Evolutionary conservation across 2,329 filamentous ascomycete genomes (phyloP).

Genomic region (Epichloe sp.): DNA sequence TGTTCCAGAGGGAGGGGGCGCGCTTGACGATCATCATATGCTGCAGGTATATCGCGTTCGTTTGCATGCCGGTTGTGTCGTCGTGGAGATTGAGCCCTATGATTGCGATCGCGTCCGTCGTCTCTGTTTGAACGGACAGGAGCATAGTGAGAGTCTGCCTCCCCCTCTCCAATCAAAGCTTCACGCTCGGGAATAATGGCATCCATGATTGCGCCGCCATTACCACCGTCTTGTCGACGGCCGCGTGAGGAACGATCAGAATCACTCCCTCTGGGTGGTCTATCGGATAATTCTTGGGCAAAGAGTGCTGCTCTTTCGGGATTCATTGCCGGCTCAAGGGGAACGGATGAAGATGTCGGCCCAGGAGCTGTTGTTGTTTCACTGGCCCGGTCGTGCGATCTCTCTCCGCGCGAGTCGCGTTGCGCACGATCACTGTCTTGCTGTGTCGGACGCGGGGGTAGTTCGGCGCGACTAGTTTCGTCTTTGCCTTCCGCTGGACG

Average conservation of each 20-base stretch:
- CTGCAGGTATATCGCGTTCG: conserved; percentile 20
- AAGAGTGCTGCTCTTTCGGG: conserved; percentile 41
- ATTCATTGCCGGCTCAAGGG: conserved; percentile 37
- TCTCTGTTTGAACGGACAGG: conserved; percentile 28
- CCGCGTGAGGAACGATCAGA: conserved; percentile 16
- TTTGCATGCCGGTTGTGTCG: conserved; percentile 20
- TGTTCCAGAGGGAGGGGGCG: conserved; percentile 26
- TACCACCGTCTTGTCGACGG: conserved; percentile 13
- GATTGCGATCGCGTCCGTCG: conserved; percentile 28
- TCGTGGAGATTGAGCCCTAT: conserved; percentile 36
- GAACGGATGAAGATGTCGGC: conserved; percentile 12
- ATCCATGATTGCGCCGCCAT: conserved; percentile 17
- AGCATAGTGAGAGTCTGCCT: conserved; percentile 16
- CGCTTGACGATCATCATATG: conserved; percentile 33
- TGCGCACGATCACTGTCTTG: conserved; percentile 29
- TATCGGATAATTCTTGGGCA: conserved; percentile 20
- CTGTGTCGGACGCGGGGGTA: conserved; percentile 25
- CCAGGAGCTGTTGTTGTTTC: conserved; percentile 18
- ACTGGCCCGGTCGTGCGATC: conserved; percentile 16
- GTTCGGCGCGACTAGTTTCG: conserved; percentile 14
- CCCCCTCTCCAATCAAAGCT: conserved; percentile 28
- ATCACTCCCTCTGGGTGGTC: conserved; percentile 15
- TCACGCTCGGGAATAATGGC: conserved; percentile 36
- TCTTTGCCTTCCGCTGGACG: conserved; percentile 24
- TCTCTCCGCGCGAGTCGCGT: conserved; percentile 17